Evolutionary conservation across 495 filamentous ascomycete genomes (phyloP).

Genomic region (Aspergillus bertholletiae): DNA sequence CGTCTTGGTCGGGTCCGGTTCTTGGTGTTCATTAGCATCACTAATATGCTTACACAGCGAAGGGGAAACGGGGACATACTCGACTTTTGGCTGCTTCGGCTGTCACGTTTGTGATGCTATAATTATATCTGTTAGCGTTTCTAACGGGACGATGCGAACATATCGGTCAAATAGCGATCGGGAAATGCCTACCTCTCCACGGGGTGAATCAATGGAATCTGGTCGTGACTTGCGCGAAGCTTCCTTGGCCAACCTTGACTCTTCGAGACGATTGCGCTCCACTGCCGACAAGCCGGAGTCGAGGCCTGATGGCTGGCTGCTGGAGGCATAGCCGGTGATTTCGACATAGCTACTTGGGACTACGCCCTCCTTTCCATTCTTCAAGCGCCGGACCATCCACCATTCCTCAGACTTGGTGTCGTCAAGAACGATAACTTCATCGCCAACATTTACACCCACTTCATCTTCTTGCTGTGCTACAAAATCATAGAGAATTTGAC

Average conservation of each 20-base stretch:
- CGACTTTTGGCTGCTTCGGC: conserved; percentile 58
- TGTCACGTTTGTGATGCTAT: conserved; percentile 71
- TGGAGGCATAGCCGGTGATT: conserved; percentile 59
- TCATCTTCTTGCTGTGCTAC: conserved; percentile 95
- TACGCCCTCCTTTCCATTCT: conserved; percentile 92
- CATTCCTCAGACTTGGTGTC: conserved; percentile 92
- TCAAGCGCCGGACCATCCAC: conserved; percentile 91
- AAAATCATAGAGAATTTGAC: conserved; percentile 89
- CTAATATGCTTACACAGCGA: neutral
- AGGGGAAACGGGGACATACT: conserved; percentile 55
- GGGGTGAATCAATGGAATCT: conserved; percentile 51
- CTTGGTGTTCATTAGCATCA: conserved; percentile 39
- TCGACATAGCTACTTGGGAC: conserved; percentile 98
- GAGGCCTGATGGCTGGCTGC: conserved; percentile 44
- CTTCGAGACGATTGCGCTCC: conserved; percentile 81
- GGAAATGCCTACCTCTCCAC: conserved; percentile 58
- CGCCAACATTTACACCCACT: conserved; percentile 83
- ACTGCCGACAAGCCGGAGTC: conserved; percentile 69
- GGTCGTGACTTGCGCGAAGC: conserved; percentile 58
- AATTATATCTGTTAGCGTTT: conserved; percentile 52
- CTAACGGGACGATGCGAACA: neutral
- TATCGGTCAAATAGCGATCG: neutral
- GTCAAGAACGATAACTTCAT: conserved; percentile 89
- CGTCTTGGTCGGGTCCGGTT: conserved; percentile 80
- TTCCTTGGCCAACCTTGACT: conserved; percentile 74